A percentile compares a stretch with the other conserved stretches of the same genome.
phyloP scores from a whole-genome alignment of 2,329 filamentous ascomycete genomes.

The Pseudogymnoascus sp. region DNA sequence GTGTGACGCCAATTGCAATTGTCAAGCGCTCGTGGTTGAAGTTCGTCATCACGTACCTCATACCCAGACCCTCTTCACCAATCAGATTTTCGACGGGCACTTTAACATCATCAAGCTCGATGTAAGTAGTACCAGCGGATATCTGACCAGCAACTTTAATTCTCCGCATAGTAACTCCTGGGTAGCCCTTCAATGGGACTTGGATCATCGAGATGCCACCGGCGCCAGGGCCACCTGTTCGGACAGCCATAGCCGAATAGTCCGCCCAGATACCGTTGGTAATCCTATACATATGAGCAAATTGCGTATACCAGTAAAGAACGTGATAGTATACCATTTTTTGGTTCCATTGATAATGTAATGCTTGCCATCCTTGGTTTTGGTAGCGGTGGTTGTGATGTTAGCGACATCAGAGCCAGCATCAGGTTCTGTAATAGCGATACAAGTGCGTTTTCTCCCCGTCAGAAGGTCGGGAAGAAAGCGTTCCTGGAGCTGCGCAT shows the following conservation, averaged over 20 bases:
- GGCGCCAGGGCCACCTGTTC: conserved; percentile 52
- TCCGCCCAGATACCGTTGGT: conserved; percentile 65
- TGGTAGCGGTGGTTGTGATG: conserved; percentile 58
- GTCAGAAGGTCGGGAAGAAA: conserved; percentile 60
- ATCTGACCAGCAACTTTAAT: conserved; percentile 59
- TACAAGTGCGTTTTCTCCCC: conserved; percentile 59
- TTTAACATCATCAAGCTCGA: conserved; percentile 65
- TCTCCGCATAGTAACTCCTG: conserved; percentile 59
- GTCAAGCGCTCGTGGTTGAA: conserved; percentile 70
- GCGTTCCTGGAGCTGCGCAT: conserved; percentile 29
- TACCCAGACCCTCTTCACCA: conserved; percentile 59
- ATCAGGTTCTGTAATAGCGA: conserved; percentile 70
- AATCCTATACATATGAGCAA: conserved; percentile 32
- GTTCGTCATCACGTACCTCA: conserved; percentile 69
- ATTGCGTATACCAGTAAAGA: not conserved
- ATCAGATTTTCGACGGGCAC: conserved; percentile 64
- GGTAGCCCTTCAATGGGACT: conserved; percentile 58
- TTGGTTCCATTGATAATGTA: conserved; percentile 68
- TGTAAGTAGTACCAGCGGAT: conserved; percentile 62
- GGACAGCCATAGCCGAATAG: conserved; percentile 61
- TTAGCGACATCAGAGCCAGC: conserved; percentile 67
- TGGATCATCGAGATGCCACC: conserved; percentile 61
- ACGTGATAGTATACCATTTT: conserved; percentile 48
- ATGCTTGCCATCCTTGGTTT: conserved; percentile 52
- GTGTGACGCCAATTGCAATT: conserved; percentile 55